Evolutionary conservation across 495 filamentous ascomycete genomes (phyloP).

Genomic region (Amphirosellinia nigrospora): DNA sequence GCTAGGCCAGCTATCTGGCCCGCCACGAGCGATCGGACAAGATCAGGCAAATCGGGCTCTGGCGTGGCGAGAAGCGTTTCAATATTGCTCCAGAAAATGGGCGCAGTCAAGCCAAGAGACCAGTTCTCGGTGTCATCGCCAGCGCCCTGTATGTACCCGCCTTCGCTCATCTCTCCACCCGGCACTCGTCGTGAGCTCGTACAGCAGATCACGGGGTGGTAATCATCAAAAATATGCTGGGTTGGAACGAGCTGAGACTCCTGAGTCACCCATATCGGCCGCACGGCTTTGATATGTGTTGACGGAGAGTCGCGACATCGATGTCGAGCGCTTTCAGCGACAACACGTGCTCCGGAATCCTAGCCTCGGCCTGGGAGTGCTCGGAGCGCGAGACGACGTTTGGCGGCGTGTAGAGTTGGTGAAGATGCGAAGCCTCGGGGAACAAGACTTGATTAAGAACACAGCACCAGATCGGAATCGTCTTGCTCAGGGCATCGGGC

Average conservation of each 20-base stretch:
- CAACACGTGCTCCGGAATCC: conserved; percentile 69
- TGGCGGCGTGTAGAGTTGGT: conserved; percentile 69
- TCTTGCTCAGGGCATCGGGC: conserved; percentile 93
- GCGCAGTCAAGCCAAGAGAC: conserved; percentile 77
- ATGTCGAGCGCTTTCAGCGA: conserved; percentile 56
- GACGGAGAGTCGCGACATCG: conserved; percentile 39
- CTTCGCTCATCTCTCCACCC: conserved; percentile 68
- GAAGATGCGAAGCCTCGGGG: conserved; percentile 52
- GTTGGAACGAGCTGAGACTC: conserved; percentile 41
- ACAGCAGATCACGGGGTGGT: conserved; percentile 76
- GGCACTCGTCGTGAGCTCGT: conserved; percentile 74
- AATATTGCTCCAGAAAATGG: conserved; percentile 76
- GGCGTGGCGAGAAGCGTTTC: conserved; percentile 59
- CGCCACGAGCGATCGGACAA: conserved; percentile 65
- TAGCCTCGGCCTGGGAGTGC: conserved; percentile 74
- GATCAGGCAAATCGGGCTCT: conserved; percentile 67
- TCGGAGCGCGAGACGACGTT: conserved; percentile 74
- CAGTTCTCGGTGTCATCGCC: conserved; percentile 93
- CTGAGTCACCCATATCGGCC: conserved; percentile 67
- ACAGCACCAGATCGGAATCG: conserved; percentile 89
- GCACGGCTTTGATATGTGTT: conserved; percentile 58
- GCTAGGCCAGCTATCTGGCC: conserved; percentile 25
- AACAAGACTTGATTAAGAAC: conserved; percentile 85
- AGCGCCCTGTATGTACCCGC: conserved; percentile 91
- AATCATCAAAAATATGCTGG: conserved; percentile 53